Percentiles rank a stretch among this genome's conserved stretches.
Evolutionary conservation across 1,284 basidiomycete genomes (phyloP).

Genomic region (Thecaphora thlaspeos): DNA sequence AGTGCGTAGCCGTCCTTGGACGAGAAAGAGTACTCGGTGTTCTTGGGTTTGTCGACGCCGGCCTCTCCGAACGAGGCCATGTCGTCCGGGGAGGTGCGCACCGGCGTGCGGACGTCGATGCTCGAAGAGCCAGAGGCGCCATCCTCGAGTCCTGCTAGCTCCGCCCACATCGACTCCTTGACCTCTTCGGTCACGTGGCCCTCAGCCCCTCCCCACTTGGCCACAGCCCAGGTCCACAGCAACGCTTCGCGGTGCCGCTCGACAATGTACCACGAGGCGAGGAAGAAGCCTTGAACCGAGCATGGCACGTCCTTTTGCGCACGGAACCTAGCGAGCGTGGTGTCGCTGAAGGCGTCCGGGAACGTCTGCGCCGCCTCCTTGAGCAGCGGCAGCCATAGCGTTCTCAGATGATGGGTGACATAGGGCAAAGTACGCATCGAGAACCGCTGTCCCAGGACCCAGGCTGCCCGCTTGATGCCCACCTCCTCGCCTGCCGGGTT

Average conservation of each 20-base stretch:
- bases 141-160: constrained; percentile 47
- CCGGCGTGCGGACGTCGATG: constrained; percentile 11
- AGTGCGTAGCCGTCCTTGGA: constrained; percentile 32
- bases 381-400: constrained; percentile 55
- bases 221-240: constrained; percentile 39
- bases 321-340: constrained; percentile 32
- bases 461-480: constrained; percentile 30
- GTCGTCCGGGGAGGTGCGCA: constrained; percentile 14
- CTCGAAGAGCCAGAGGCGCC: neutral
- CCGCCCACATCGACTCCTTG: constrained; percentile 58
- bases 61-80: constrained; percentile 7
- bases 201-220: constrained; percentile 52
- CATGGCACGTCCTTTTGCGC: constrained; percentile 52
- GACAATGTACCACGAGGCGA: constrained; percentile 32
- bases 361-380: constrained; percentile 34
- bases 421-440: constrained; percentile 59
- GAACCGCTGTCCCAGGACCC: constrained; percentile 52
- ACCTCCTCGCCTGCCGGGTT: constrained; percentile 38
- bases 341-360: constrained; percentile 19
- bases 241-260: constrained; percentile 47
- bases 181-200: constrained; percentile 47
- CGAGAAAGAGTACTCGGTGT: constrained; percentile 37
- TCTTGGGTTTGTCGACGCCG: constrained; percentile 18
- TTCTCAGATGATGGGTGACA: constrained; percentile 60
- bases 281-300: constrained; percentile 58